Base-by-base conservation (phyloP, 106 monocot genomes). In the Apostasia shenzhenica region DNA sequence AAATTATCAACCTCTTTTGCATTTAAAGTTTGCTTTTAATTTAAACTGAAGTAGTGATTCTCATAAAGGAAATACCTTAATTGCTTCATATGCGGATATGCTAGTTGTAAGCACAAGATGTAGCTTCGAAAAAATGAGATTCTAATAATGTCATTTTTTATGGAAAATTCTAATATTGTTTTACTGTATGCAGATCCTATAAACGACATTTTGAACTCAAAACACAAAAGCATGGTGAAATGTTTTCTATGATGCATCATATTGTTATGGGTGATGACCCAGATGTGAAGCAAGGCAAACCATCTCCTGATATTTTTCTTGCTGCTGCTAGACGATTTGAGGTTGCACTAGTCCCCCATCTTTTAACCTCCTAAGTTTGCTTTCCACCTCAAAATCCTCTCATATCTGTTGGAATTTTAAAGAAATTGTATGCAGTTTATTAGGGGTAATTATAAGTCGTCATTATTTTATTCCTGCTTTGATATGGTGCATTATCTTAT, bases 191-290 rank as follows among this genome's bases (percentile, higher is more conserved):
- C 82, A 89, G 89, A 72, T 78, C 89, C 1, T 78, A 82, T 60
- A 67, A 75, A 62, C 74, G 65, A 1, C 85, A 91, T 81, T 94
- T 91, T 79, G 73, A 69, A 57, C 65, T 94, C 73, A 91, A 88
- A 76, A 94, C 91, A 52, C 91, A 88, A 71, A 88, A 78, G 2
- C 94, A 91, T 66, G 73, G 85, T 13, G 81, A 85, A 40, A 65
- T 91, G 50, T 81, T 94, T 52, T 69, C 81, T 55, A 71, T 81
- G 83, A 94, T 94, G 94, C 87, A 91, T 68, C 94, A 94, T 73
- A 73, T 94, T 55, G 94, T 94, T 68, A 86, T 76, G 66, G 94
- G 94, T 46, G 94, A 94, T 72, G 94, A 94, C 75, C 88, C 88
- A 61, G 83, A 88, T 50, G 85, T 94, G 66, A 94, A 81, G 71